Conservation (phyloP, 1,139 yeast species). For the Saccharomycopsis phalli region DNA sequence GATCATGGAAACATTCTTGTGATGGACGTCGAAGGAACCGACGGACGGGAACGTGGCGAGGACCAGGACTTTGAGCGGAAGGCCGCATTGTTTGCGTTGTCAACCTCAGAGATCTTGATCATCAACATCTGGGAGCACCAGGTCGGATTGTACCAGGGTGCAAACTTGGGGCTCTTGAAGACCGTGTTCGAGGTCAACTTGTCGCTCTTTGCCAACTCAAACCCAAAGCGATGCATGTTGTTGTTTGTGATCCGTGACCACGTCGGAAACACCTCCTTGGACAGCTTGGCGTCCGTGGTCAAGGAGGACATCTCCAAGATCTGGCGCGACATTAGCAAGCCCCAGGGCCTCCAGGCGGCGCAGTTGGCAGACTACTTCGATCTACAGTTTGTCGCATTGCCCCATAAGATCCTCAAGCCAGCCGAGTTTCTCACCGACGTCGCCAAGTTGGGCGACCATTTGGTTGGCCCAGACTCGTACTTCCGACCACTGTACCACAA, state of each 20-base stretch:
- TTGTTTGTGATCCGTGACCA: slow-evolving; percentile 90
- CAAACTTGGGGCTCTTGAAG: slow-evolving; percentile 89
- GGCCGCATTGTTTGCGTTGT: slow-evolving; percentile 87
- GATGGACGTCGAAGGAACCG: slow-evolving; percentile 96
- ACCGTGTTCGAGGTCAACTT: slow-evolving; percentile 95
- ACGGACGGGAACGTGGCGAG: slow-evolving; percentile 95
- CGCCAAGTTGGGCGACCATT: slow-evolving; percentile 52
- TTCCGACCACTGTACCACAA: slow-evolving; percentile 75
- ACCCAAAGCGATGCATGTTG: slow-evolving; percentile 59
- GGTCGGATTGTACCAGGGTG: slow-evolving; percentile 94
- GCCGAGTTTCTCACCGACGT: slow-evolving; percentile 64
- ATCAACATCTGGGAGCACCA: slow-evolving; percentile 97
- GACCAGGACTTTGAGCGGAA: slow-evolving; percentile 97
- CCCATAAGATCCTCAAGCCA: slow-evolving; percentile 78
- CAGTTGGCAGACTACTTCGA: slow-evolving; percentile 74
- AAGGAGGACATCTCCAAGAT: slow-evolving; percentile 61
- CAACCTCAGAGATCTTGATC: slow-evolving; percentile 85
- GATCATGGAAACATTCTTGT: slow-evolving; percentile 52
- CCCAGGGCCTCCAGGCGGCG: slow-evolving; percentile 46
- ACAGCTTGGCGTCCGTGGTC: slow-evolving; percentile 59
- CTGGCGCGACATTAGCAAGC: slow-evolving; percentile 75
- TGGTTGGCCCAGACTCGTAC: slow-evolving; percentile 30
- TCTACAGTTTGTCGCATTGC: slow-evolving; percentile 67
- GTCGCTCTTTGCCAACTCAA: slow-evolving; percentile 49
- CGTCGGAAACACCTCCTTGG: slow-evolving; percentile 78